Percentiles rank a stretch among this genome's conserved stretches.
Evolutionary conservation across 1,284 basidiomycete species (phyloP).

Genomic region (Fomitopsis pinicola): DNA sequence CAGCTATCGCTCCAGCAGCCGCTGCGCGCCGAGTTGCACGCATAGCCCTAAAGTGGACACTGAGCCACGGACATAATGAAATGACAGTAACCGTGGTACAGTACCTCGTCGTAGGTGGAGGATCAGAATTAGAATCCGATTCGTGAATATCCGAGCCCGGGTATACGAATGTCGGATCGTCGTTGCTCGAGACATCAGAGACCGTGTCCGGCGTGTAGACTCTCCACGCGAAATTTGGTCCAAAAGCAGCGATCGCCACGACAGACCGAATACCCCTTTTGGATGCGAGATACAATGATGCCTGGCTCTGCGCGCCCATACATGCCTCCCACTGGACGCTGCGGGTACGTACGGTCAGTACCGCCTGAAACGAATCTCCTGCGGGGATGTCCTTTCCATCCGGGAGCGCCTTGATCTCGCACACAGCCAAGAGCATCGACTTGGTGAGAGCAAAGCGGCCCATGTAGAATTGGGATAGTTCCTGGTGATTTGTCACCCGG

Average conservation of each 20-base stretch:
- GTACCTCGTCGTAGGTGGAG: neutral
- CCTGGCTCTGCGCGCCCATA: neutral
- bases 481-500: neutral
- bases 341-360: too few relatives aligned
- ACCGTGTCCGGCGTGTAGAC: neutral
- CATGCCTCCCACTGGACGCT: neutral
- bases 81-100: neutral
- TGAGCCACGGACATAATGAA: too few relatives aligned
- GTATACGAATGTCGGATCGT: neutral
- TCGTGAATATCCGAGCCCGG: neutral
- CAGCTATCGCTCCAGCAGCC: too few relatives aligned
- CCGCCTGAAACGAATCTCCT: neutral
- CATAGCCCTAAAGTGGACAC: too few relatives aligned
- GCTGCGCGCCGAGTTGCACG: too few relatives aligned
- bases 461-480: neutral
- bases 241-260: neutral
- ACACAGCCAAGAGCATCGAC: neutral
- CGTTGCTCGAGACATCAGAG: neutral
- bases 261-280: neutral
- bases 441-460: neutral
- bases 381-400: neutral
- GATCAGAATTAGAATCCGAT: neutral
- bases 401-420: neutral
- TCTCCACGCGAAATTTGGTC: neutral
- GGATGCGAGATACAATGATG: neutral